These are phyloP conservation scores for Inga oerstediana DNA, from an alignment of 306 rosid species.

Conservation along the genomic window DNA sequence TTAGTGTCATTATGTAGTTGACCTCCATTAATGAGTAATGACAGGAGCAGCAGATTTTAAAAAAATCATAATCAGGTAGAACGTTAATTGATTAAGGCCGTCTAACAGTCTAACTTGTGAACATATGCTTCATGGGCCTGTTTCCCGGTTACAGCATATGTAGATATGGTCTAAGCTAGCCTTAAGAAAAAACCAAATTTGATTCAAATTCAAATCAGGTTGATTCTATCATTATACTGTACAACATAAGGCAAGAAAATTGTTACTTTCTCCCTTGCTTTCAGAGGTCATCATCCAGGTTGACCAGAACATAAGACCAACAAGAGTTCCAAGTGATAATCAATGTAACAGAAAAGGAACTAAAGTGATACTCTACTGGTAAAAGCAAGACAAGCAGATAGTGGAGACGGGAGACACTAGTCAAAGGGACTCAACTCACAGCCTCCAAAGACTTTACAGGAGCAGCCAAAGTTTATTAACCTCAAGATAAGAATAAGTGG, in stretches of 20 bases:
- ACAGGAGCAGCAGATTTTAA: conserved; percentile 2
- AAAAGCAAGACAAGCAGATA: conserved; percentile 7
- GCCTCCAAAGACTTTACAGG: conserved; percentile 8
- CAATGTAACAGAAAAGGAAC: neutral
- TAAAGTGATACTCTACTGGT: neutral
- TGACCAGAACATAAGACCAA: neutral
- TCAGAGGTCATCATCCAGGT: neutral
- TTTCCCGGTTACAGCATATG: neutral
- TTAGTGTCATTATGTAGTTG: conserved; percentile 23
- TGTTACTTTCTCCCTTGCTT: neutral
- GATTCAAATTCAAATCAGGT: conserved; percentile 16
- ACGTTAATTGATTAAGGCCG: neutral
- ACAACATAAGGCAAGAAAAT: conserved; percentile 4
- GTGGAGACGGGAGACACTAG: conserved; percentile 3
- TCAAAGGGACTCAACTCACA: neutral
- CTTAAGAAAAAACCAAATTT: neutral
- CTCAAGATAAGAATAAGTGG: conserved; percentile 23
- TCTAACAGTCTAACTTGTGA: neutral
- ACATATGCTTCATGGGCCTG: neutral
- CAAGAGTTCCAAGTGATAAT: neutral
- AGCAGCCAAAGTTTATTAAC: neutral
- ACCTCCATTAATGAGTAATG: neutral
- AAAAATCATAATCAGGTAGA: conserved; percentile 8
- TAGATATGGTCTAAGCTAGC: neutral
- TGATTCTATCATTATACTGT: neutral